A percentile compares a stretch with the other conserved stretches of the same genome.
Evolutionary conservation across 768 basidiomycete genomes (phyloP).

Genomic region (Russula brevipes): DNA sequence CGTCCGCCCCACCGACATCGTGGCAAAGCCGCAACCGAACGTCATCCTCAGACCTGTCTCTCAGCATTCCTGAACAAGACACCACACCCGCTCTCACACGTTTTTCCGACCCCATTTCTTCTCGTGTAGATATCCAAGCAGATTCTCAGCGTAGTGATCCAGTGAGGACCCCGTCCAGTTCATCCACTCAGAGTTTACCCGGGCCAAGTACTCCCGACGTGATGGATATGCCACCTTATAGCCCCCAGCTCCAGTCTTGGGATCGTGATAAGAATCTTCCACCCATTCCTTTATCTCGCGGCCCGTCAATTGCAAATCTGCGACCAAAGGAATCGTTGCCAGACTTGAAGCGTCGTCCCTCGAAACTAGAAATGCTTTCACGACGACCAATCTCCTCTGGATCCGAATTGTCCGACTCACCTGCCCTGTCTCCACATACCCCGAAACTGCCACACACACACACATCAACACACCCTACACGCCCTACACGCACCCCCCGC

Average conservation of each 20-base stretch:
- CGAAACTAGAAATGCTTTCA: not conserved
- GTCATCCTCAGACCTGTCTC: constrained; percentile 6
- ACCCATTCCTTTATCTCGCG: constrained; percentile 22
- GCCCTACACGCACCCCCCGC: constrained; percentile 17
- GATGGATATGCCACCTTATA: not conserved
- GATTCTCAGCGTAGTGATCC: constrained; percentile 16
- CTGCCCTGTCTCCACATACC: not conserved
- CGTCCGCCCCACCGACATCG: constrained; percentile 21
- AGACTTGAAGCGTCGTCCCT: constrained; percentile 1
- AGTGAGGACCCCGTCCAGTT: constrained; percentile 18
- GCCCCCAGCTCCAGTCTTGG: not conserved
- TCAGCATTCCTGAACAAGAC: constrained; percentile 17
- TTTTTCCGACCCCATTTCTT: constrained; percentile 21
- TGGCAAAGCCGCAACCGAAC: constrained; percentile 13
- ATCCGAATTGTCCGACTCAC: constrained; percentile 12
- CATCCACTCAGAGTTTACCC: constrained; percentile 21
- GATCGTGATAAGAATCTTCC: constrained; percentile 25
- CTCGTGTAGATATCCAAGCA: constrained; percentile 1
- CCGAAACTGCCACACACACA: constrained; percentile 5
- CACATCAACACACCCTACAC: constrained; percentile 6
- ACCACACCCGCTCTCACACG: constrained; percentile 1
- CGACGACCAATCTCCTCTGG: constrained; percentile 15
- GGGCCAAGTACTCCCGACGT: constrained; percentile 22
- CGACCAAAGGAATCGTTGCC: constrained; percentile 1
- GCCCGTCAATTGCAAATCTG: constrained; percentile 7